A percentile compares a stretch with the other conserved stretches of the same genome.
These are phyloP conservation scores for Saitozyma podzolica DNA, from an alignment of 768 basidiomycete species.

Conservation along the genomic window DNA sequence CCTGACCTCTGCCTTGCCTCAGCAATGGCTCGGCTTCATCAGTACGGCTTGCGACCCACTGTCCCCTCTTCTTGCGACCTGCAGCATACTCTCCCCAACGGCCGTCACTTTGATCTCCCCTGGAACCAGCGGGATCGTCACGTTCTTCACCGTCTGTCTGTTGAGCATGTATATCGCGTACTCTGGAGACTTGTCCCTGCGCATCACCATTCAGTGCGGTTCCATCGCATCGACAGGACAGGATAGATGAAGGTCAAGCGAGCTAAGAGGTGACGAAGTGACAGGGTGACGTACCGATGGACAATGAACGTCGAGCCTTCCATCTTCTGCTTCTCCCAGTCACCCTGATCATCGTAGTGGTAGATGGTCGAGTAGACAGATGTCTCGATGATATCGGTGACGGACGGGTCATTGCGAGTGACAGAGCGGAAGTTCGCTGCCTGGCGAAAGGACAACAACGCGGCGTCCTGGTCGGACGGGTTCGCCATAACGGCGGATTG, in stretches of 20 bases:
- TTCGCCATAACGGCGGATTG: neutral
- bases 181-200: conserved; percentile 35
- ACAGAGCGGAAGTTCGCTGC: conserved; percentile 38
- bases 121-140: conserved; percentile 29
- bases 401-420: conserved; percentile 29
- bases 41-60: conserved; percentile 23
- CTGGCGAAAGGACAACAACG: conserved; percentile 11
- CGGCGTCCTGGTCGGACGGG: neutral
- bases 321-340: conserved; percentile 43
- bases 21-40: neutral
- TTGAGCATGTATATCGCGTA: conserved; percentile 42
- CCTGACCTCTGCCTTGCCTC: neutral
- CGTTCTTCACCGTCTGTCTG: conserved; percentile 34
- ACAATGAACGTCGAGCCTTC: conserved; percentile 46
- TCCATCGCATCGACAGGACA: neutral
- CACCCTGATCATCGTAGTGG: conserved; percentile 30
- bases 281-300: conserved; percentile 20
- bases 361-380: conserved; percentile 37
- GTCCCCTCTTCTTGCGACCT: conserved; percentile 39
- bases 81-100: conserved; percentile 29
- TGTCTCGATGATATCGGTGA: conserved; percentile 35
- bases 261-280: neutral
- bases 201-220: neutral
- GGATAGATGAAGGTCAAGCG: neutral
- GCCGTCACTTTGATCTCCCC: conserved; percentile 41